Conservation (phyloP, 1,284 basidiomycete genomes). For the Xerocomus minutiporus region DNA sequence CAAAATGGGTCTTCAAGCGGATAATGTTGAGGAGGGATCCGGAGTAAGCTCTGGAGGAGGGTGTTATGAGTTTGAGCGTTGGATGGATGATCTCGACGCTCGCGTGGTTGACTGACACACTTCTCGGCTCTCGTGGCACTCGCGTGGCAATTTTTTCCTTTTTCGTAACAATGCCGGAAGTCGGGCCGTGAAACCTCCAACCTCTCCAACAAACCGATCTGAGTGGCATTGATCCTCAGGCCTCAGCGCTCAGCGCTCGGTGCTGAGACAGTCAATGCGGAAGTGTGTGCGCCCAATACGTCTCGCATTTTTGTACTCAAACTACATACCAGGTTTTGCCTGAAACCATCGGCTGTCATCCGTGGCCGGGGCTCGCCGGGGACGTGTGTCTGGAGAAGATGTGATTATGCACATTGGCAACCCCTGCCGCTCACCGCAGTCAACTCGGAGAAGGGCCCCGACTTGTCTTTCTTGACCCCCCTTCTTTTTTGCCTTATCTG, state of each 20-base stretch:
- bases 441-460: not conserved
- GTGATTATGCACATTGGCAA: too few species aligned
- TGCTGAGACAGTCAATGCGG: not conserved
- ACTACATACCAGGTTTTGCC: not conserved
- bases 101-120: conserved; percentile 35
- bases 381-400: too few species aligned
- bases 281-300: not conserved
- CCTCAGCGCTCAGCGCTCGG: too few species aligned
- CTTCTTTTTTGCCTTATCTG: not conserved
- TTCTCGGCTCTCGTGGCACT: conserved; percentile 36
- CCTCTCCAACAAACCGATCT: not conserved
- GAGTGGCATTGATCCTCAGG: not conserved
- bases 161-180: conserved; percentile 23
- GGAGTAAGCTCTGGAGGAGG: not conserved
- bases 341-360: not conserved
- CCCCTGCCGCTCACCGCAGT: not conserved
- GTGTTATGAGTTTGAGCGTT: conserved; percentile 13
- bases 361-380: not conserved
- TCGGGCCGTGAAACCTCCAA: conserved; percentile 20
- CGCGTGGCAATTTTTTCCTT: conserved; percentile 25
- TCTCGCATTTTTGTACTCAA: not conserved
- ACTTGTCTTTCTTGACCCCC: not conserved
- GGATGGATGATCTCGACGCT: conserved; percentile 34
- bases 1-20: not conserved
- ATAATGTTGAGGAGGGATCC: not conserved